Percentiles rank a stretch among this genome's conserved stretches.
Evolutionary conservation across 2,329 filamentous ascomycete species (phyloP).

Genomic region (Fusarium secorum): DNA sequence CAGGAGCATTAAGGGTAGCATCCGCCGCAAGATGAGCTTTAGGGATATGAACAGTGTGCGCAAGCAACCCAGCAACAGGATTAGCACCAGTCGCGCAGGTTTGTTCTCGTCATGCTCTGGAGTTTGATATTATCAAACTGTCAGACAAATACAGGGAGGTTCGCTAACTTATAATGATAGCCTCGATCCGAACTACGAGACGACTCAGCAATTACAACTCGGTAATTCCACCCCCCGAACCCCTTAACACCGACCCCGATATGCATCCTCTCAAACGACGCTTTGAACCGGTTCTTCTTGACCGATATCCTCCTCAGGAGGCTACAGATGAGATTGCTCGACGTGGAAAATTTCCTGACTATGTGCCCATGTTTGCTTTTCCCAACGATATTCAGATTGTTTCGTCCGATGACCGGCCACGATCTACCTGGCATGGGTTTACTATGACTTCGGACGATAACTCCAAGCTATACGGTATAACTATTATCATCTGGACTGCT

Average conservation of each 20-base stretch:
- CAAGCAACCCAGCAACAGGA: conserved; percentile 79
- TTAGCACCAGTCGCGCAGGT: conserved; percentile 54
- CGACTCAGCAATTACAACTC: conserved; percentile 98
- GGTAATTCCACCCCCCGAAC: conserved; percentile 92
- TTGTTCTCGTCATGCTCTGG: neutral
- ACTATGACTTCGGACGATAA: conserved; percentile 96
- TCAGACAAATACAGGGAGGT: neutral
- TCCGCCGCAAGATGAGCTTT: conserved; percentile 90
- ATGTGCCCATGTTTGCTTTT: conserved; percentile 99
- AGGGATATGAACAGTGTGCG: conserved; percentile 95
- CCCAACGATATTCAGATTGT: conserved; percentile 98
- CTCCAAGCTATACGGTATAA: conserved; percentile 90
- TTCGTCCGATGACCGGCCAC: conserved; percentile 89
- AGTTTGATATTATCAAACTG: neutral
- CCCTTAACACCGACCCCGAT: conserved; percentile 84
- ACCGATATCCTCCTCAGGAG: conserved; percentile 87
- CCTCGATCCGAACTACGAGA: conserved; percentile 78
- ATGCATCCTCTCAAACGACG: conserved; percentile 95
- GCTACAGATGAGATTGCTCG: conserved; percentile 81
- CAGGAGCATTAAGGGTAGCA: conserved; percentile 77
- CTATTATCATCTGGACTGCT: conserved; percentile 91
- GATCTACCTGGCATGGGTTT: conserved; percentile 99
- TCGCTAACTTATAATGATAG: conserved; percentile 49
- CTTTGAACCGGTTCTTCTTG: conserved; percentile 95
- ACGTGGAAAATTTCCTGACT: conserved; percentile 90